Conservation (phyloP, 2,329 filamentous ascomycete genomes). For the Epichloe baconii region DNA sequence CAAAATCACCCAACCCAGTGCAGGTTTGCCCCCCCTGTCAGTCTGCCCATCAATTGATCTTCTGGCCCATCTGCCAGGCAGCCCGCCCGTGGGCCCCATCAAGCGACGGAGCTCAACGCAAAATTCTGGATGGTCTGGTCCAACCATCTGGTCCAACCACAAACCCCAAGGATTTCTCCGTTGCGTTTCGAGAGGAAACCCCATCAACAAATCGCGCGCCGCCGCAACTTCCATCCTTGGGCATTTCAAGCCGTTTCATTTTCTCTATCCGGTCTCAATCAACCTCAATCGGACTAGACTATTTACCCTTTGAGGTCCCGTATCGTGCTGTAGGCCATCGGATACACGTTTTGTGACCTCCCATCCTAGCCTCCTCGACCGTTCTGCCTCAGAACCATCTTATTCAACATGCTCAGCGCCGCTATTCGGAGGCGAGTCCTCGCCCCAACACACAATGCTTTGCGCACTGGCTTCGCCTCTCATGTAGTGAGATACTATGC, state of each 20-base stretch:
- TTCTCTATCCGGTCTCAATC: slow-evolving; percentile 9
- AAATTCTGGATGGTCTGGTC: slow-evolving; percentile 21
- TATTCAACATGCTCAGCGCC: slow-evolving; percentile 44
- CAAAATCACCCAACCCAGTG: neutral
- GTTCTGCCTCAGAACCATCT: slow-evolving; percentile 16
- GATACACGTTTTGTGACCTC: slow-evolving; percentile 3
- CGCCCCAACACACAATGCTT: slow-evolving; percentile 33
- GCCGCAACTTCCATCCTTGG: slow-evolving; percentile 3
- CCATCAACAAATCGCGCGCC: slow-evolving; percentile 20
- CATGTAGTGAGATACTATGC: slow-evolving; percentile 54
- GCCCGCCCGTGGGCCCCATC: slow-evolving; percentile 8
- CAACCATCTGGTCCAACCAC: slow-evolving; percentile 14
- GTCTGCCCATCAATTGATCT: neutral
- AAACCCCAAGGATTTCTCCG: slow-evolving; percentile 23
- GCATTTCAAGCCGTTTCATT: slow-evolving; percentile 4
- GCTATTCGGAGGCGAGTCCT: slow-evolving; percentile 50
- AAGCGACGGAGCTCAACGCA: slow-evolving; percentile 28
- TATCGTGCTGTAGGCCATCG: neutral
- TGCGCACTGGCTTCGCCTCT: slow-evolving; percentile 38
- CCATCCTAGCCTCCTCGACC: slow-evolving; percentile 9
- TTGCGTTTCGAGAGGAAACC: slow-evolving; percentile 17
- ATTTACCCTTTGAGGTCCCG: slow-evolving; percentile 1
- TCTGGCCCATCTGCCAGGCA: neutral
- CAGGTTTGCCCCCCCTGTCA: neutral
- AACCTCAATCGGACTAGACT: slow-evolving; percentile 4